phyloP scores from a whole-genome alignment of 345 rosid species.

The Populus simonii region DNA sequence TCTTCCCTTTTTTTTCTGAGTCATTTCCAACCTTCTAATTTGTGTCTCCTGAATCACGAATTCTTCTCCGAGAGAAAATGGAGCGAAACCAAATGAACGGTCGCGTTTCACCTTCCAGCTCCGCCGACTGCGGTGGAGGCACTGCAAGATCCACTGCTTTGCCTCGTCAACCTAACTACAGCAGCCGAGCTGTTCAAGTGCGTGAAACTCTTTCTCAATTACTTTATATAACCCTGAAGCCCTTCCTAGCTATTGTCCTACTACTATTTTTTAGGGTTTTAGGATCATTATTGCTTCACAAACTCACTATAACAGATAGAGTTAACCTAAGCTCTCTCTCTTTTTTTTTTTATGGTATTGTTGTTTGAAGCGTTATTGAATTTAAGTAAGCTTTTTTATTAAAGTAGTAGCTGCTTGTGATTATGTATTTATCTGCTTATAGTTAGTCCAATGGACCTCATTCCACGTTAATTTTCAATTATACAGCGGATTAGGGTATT shows the following conservation, averaged over 20 bases:
- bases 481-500: not conserved
- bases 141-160: slow-evolving; percentile 20
- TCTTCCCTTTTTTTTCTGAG: not conserved
- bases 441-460: not conserved
- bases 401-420: not conserved
- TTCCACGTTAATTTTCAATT: not conserved
- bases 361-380: not conserved
- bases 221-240: slow-evolving; percentile 9
- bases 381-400: not conserved
- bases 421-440: not conserved
- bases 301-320: not conserved
- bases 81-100: slow-evolving; percentile 31
- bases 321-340: not conserved
- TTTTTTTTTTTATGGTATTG: not conserved
- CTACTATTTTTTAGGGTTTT: slow-evolving; percentile 1
- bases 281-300: not conserved
- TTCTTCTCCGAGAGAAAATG: slow-evolving; percentile 14
- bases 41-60: not conserved
- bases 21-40: not conserved
- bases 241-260: not conserved
- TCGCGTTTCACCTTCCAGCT: slow-evolving; percentile 16
- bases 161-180: slow-evolving; percentile 35
- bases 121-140: slow-evolving; percentile 16
- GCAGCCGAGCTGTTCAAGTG: slow-evolving; percentile 50
- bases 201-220: not conserved